A percentile compares a stretch with the other conserved stretches of the same genome.
Conservation (phyloP, 2,329 filamentous ascomycete genomes). For the Colletotrichum nymphaeae region DNA sequence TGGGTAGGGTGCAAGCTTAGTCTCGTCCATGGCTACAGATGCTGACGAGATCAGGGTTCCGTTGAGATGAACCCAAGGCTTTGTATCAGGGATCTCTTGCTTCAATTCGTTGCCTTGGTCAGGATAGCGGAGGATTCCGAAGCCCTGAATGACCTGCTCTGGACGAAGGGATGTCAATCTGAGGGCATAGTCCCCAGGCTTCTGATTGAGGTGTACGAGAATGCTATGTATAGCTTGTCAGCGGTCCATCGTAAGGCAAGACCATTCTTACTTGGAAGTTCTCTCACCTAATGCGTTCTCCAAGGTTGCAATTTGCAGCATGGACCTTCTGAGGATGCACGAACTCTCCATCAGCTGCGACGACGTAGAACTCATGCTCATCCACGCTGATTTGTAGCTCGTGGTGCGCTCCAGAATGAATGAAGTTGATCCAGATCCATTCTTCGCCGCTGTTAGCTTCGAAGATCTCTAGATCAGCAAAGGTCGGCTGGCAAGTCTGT, state of each 20-base stretch:
- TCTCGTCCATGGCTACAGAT: slow-evolving; percentile 25
- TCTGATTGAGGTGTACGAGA: slow-evolving; percentile 12
- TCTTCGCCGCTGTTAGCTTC: slow-evolving; percentile 20
- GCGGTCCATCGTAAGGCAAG: no score
- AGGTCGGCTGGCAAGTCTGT: slow-evolving; percentile 15
- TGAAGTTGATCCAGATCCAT: slow-evolving; percentile 33
- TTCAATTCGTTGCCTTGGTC: background rate
- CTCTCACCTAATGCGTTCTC: slow-evolving; percentile 22
- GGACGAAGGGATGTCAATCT: slow-evolving; percentile 21
- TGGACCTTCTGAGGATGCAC: slow-evolving; percentile 23
- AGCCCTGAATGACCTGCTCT: slow-evolving; percentile 25
- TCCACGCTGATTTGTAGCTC: slow-evolving; percentile 30
- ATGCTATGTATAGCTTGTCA: background rate
- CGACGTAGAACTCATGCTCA: slow-evolving; percentile 27
- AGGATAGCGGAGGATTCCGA: slow-evolving; percentile 25
- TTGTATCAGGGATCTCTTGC: slow-evolving; percentile 10
- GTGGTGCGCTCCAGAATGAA: slow-evolving; percentile 26
- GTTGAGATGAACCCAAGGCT: slow-evolving; percentile 23
- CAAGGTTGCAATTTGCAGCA: slow-evolving; percentile 28
- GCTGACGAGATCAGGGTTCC: slow-evolving; percentile 21
- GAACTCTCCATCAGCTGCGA: slow-evolving; percentile 25
- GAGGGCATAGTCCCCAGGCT: slow-evolving; percentile 10
- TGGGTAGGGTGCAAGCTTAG: slow-evolving; percentile 23
- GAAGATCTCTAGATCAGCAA: slow-evolving; percentile 19
- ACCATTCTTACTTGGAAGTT: accelerated